Percentiles rank a stretch among this genome's conserved stretches.
Evolutionary conservation across 2,329 filamentous ascomycete genomes (phyloP).

Genomic region (Aureobasidium melanogenum): DNA sequence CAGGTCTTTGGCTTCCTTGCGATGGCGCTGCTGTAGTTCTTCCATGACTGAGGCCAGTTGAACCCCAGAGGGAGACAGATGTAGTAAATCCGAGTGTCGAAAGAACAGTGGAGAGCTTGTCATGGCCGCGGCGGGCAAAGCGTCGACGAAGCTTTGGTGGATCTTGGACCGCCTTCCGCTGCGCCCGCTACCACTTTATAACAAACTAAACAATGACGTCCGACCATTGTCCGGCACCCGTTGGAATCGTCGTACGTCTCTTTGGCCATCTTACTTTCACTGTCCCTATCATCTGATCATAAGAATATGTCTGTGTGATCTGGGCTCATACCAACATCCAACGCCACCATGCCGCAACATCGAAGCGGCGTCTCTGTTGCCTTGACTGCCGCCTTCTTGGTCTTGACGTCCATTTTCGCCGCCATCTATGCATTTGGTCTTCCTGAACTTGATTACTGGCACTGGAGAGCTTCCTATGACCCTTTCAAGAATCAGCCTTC

Average conservation of each 20-base stretch:
- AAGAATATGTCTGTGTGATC: background rate
- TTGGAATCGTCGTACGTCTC: background rate
- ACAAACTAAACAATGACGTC: background rate
- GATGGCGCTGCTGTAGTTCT: constrained; percentile 67
- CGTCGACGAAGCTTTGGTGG: background rate
- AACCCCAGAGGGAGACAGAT: background rate
- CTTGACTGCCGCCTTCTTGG: constrained; percentile 27
- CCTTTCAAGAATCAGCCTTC: background rate
- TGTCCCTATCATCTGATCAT: background rate
- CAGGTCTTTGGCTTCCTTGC: constrained; percentile 81
- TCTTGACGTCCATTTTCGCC: constrained; percentile 27
- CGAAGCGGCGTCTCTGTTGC: constrained; percentile 25
- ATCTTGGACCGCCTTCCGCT: background rate
- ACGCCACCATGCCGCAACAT: constrained; percentile 1
- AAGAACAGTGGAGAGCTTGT: background rate
- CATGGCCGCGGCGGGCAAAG: background rate
- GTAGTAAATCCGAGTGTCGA: background rate
- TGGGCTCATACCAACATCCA: background rate
- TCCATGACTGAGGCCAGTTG: constrained; percentile 46
- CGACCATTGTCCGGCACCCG: background rate
- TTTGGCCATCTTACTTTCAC: background rate
- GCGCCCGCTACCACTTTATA: background rate
- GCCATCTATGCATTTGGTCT: constrained; percentile 28
- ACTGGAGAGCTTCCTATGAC: constrained; percentile 18
- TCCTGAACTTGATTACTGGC: constrained; percentile 29